A percentile compares a stretch with the other conserved stretches of the same genome.
Evolutionary conservation across 2,329 filamentous ascomycete genomes (phyloP).

Genomic region (Sporothrix euskadiensis): DNA sequence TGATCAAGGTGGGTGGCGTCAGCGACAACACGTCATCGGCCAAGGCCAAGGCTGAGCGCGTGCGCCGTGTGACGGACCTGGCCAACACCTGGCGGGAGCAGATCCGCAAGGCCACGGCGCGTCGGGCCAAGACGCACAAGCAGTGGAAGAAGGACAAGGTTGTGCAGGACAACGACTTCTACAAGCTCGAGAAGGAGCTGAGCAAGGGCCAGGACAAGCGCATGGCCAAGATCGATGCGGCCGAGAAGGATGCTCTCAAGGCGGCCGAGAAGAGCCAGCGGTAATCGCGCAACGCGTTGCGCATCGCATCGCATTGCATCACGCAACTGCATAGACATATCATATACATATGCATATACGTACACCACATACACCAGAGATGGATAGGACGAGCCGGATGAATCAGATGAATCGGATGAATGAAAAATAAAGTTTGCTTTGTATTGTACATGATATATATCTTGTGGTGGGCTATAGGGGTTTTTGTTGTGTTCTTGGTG

Average conservation of each 20-base stretch:
- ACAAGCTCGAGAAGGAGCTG: slow-evolving; percentile 48
- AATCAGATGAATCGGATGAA: background rate
- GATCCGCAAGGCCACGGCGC: slow-evolving; percentile 44
- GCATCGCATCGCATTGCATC: background rate
- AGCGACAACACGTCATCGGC: background rate
- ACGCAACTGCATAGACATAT: background rate
- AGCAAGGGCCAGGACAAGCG: slow-evolving; percentile 56
- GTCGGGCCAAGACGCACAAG: slow-evolving; percentile 51
- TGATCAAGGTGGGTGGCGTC: slow-evolving; percentile 53
- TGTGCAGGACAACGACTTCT: slow-evolving; percentile 48
- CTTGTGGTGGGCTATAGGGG: background rate
- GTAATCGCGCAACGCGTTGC: background rate
- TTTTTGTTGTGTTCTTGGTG: background rate
- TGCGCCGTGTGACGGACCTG: slow-evolving; percentile 47
- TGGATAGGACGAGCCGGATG: no score
- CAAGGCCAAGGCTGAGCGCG: slow-evolving; percentile 40
- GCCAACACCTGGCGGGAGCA: slow-evolving; percentile 54
- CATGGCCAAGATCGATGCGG: slow-evolving; percentile 52
- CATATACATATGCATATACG: background rate
- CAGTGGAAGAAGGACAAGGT: slow-evolving; percentile 49
- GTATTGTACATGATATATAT: slow-evolving; percentile 19
- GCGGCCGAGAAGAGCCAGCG: slow-evolving; percentile 38
- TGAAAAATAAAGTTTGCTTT: background rate
- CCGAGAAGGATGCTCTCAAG: slow-evolving; percentile 52
- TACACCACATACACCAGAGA: no score